These are phyloP conservation scores for Debaryomyces coudertii DNA, from an alignment of 1,139 yeast genomes.

Conservation along the genomic window DNA sequence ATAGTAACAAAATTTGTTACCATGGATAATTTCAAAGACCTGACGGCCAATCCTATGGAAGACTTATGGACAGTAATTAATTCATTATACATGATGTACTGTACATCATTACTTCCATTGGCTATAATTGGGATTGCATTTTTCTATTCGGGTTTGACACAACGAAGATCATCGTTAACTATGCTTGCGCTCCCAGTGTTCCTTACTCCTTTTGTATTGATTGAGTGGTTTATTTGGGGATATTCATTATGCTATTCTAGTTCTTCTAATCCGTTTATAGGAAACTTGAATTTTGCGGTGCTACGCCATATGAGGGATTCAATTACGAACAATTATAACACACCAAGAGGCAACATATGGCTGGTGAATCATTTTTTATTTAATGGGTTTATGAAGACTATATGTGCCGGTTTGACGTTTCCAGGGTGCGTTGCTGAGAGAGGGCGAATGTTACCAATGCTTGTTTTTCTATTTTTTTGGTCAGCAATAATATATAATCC, in stretches of 20 bases:
- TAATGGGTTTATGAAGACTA: conserved; percentile 54
- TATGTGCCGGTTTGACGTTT: conserved; percentile 56
- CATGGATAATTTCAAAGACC: not conserved
- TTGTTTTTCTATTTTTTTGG: conserved; percentile 58
- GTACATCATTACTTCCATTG: conserved; percentile 37
- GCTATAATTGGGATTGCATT: conserved; percentile 49
- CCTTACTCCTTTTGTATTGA: conserved; percentile 42
- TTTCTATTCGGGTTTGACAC: conserved; percentile 63
- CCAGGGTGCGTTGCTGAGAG: conserved; percentile 64
- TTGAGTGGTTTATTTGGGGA: conserved; percentile 65
- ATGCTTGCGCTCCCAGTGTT: conserved; percentile 55
- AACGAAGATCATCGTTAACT: conserved; percentile 56
- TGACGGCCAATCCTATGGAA: conserved; percentile 4
- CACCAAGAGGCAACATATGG: conserved; percentile 45
- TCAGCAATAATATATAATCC: conserved; percentile 63
- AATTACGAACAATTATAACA: conserved; percentile 27
- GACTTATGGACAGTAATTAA: conserved; percentile 30
- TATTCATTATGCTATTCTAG: conserved; percentile 54
- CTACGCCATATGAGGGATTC: conserved; percentile 35
- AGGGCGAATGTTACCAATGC: conserved; percentile 56
- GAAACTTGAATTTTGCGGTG: conserved; percentile 49
- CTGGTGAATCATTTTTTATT: conserved; percentile 49
- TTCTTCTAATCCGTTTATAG: conserved; percentile 48
- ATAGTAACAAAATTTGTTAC: not conserved
- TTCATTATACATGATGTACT: conserved; percentile 41